Evolutionary conservation across 2,329 filamentous ascomycete species (phyloP), one percentile per base, ranked within the genome.

Genomic region (Drechslerella stenobrocha): DNA sequence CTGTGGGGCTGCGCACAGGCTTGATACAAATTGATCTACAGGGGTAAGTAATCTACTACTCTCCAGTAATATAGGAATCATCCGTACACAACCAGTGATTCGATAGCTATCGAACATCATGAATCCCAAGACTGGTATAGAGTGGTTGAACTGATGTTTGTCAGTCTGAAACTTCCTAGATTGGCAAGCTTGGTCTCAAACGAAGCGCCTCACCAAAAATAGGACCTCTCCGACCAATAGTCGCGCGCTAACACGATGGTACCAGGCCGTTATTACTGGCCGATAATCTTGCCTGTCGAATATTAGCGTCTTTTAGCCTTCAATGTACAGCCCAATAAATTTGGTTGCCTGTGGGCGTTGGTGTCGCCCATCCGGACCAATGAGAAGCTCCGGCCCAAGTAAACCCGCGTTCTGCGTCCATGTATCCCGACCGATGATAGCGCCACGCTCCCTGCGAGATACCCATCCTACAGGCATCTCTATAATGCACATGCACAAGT

Each of bases 171-270:
- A 58, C 53, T 66, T 23, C 61, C 44, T 5, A 18, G 57, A 58
- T 42, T 11, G 34, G 37, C 3, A 9, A 15, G 11, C 13, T 30
- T n/a, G 2, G 34, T 26, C n/a, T 52, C 18, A 42, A n/a, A 4
- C 52, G 53, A 58, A 46, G 52, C 61, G 61, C 61, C 53, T 18
- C 24, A 13, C 61, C 61, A 58, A 58, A 66, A 66, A 65, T 65
- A 65, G 8, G n/a, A 42, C 13, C 22, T 18, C 40, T 40, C 2
- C 28, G 15, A 47, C 61, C 53, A 59, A 58, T 50, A 66, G 61
- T 66, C 61, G 61, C 61, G 61, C 61, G 61, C 61, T 55, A 66
- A 58, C 26, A 34, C 1, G 5, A 35, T 23, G 45, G 37, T 15
- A 42, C 37, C 9, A 20, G 22, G 15, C 22, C 37, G 6, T 18